phyloP scores from a whole-genome alignment of 306 rosid species.

The Lathyrus sativus region DNA sequence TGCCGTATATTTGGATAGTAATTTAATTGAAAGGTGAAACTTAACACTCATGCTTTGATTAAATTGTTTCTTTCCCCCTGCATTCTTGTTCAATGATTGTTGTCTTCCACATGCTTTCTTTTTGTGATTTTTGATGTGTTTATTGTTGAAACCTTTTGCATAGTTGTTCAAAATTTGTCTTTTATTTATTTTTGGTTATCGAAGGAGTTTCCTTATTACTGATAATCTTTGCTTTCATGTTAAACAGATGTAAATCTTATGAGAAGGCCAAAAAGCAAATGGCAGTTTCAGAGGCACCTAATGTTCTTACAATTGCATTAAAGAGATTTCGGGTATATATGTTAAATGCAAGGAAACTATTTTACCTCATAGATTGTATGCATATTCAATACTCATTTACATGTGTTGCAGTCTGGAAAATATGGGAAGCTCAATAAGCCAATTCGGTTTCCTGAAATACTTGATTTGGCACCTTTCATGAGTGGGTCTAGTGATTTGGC shows the following conservation, averaged over 20 bases:
- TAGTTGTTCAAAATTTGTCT: not conserved
- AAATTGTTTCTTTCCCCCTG: not conserved
- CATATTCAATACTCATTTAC: slow-evolving; percentile 12
- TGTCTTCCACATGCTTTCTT: not conserved
- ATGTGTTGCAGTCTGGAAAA: slow-evolving; percentile 68
- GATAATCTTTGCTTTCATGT: slow-evolving; percentile 14
- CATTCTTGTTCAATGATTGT: not conserved
- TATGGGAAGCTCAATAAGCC: slow-evolving; percentile 92
- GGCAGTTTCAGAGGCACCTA: slow-evolving; percentile 86
- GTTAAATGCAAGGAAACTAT: slow-evolving; percentile 5
- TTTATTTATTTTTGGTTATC: not conserved
- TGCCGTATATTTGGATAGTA: not conserved
- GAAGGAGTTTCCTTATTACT: slow-evolving; percentile 22
- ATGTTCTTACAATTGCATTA: slow-evolving; percentile 82
- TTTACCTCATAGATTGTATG: slow-evolving; percentile 13
- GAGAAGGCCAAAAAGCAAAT: slow-evolving; percentile 93
- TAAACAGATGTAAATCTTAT: slow-evolving; percentile 81
- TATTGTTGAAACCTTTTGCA: not conserved
- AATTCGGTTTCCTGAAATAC: slow-evolving; percentile 77
- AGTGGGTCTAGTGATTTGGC: slow-evolving; percentile 88
- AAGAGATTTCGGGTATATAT: slow-evolving; percentile 84
- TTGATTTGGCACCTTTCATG: slow-evolving; percentile 83
- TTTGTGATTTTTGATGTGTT: not conserved
- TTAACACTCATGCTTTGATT: not conserved
- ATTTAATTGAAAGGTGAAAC: slow-evolving; percentile 18